Percentiles rank a stretch among this genome's conserved stretches.
Conservation (phyloP, 305 asterid genomes). For the Petunia hybrid region DNA sequence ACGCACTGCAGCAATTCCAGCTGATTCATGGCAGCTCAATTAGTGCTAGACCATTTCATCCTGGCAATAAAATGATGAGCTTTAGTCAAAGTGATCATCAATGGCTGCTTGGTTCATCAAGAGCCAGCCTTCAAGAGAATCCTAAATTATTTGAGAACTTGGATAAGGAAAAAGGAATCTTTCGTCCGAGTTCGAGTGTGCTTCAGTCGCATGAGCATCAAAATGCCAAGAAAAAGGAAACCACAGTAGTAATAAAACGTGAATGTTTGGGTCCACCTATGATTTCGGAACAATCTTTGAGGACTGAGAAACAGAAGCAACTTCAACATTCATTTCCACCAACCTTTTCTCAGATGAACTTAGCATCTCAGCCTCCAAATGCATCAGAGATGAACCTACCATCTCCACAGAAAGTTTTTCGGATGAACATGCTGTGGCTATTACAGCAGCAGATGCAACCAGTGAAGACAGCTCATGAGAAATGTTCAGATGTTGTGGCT, state of each 20-base stretch:
- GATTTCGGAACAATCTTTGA: neutral
- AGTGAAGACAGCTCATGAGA: neutral
- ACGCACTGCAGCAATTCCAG: neutral
- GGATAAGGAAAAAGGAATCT: neutral
- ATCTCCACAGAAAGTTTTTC: neutral
- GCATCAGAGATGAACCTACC: neutral
- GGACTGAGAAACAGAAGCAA: conserved; percentile 20
- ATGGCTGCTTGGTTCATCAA: conserved; percentile 14
- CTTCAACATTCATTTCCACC: neutral
- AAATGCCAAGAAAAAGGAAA: neutral
- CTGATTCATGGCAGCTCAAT: conserved; percentile 16
- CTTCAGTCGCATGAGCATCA: neutral
- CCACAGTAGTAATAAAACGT: neutral
- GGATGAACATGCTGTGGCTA: conserved; percentile 5
- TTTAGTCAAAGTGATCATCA: conserved; percentile 4
- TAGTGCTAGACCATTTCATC: conserved; percentile 12
- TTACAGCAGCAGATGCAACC: conserved; percentile 10
- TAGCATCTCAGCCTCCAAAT: conserved; percentile 1
- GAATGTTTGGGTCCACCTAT: conserved; percentile 11
- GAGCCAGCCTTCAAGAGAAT: neutral
- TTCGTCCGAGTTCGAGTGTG: neutral
- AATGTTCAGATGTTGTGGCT: neutral
- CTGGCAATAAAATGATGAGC: neutral
- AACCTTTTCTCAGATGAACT: neutral
- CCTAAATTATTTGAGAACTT: conserved; percentile 7